Conservation (phyloP, 345 rosid species). For the Raphanus raphanistrum region DNA sequence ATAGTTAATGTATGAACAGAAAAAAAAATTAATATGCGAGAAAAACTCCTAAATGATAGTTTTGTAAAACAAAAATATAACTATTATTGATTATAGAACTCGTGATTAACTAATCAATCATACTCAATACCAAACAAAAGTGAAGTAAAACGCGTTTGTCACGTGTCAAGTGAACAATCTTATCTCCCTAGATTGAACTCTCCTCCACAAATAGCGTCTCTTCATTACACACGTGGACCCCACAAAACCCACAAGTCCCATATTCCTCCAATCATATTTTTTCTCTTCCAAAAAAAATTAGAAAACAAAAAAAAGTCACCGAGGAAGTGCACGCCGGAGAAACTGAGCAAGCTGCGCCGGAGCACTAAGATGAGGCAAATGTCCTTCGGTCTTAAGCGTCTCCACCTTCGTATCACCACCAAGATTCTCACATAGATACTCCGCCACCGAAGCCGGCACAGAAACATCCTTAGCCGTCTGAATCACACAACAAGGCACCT, state of each 20-base stretch:
- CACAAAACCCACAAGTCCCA: conserved; percentile 10
- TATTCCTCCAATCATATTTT: conserved; percentile 20
- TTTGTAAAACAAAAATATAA: too few species aligned
- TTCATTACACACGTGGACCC: conserved; percentile 44
- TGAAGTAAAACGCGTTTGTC: conserved; percentile 16
- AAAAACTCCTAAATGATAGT: too few species aligned
- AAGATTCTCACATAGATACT: conserved; percentile 55
- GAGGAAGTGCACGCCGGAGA: conserved; percentile 64
- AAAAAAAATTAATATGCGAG: too few species aligned
- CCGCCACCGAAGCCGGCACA: conserved; percentile 68
- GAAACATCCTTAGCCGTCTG: conserved; percentile 70
- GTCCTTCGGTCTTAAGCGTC: conserved; percentile 69
- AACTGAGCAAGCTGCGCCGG: conserved; percentile 59
- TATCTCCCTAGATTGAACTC: conserved; percentile 46
- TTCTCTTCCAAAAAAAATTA: neutral
- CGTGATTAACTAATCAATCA: too few species aligned
- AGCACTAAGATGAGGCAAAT: conserved; percentile 83
- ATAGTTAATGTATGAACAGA: too few species aligned
- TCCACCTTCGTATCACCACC: conserved; percentile 72
- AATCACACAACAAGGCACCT: conserved; percentile 60
- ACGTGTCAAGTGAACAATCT: conserved; percentile 50
- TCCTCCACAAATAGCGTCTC: conserved; percentile 34
- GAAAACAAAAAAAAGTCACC: conserved; percentile 36
- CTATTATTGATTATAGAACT: too few species aligned
- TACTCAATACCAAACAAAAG: neutral